phyloP scores from a whole-genome alignment of 495 filamentous ascomycete genomes.

The Cudoniella acicularis region DNA sequence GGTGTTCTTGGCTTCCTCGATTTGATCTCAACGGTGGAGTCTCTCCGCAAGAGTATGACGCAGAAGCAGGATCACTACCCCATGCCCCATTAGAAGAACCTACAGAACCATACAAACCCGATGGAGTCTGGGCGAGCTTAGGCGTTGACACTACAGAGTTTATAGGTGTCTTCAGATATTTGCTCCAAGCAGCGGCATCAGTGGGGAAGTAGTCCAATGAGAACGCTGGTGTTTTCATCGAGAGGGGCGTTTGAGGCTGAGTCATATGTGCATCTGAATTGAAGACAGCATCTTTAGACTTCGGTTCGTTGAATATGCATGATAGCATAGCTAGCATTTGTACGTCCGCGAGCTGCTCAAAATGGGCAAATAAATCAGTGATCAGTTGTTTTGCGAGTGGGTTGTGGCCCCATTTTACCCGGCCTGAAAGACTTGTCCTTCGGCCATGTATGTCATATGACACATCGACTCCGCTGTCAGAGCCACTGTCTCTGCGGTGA shows the following conservation, averaged over 20 bases:
- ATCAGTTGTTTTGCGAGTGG: slow-evolving; percentile 79
- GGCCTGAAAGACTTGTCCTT: slow-evolving; percentile 41
- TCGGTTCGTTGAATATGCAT: slow-evolving; percentile 74
- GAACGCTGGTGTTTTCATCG: slow-evolving; percentile 62
- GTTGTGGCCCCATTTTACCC: slow-evolving; percentile 82
- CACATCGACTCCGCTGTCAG: slow-evolving; percentile 43
- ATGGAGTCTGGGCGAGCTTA: slow-evolving; percentile 52
- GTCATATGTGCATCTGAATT: slow-evolving; percentile 42
- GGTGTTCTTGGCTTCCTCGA: slow-evolving; percentile 20
- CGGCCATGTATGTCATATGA: slow-evolving; percentile 17
- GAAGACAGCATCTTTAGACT: slow-evolving; percentile 42
- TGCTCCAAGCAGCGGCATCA: slow-evolving; percentile 53
- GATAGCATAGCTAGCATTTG: slow-evolving; percentile 97
- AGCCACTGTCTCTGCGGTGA: slow-evolving; percentile 40
- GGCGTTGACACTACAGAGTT: slow-evolving; percentile 54
- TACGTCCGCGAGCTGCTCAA: slow-evolving; percentile 72
- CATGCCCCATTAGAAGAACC: slow-evolving; percentile 53
- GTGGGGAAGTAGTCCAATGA: slow-evolving; percentile 67
- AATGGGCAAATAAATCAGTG: slow-evolving; percentile 65
- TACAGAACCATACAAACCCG: slow-evolving; percentile 56
- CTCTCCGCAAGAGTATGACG: slow-evolving; percentile 56
- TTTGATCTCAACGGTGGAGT: slow-evolving; percentile 56
- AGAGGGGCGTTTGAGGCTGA: slow-evolving; percentile 52
- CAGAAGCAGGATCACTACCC: slow-evolving; percentile 44
- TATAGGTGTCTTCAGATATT: slow-evolving; percentile 40